Conservation (phyloP, 2,329 filamentous ascomycete species). For the Claviceps cyperi region DNA sequence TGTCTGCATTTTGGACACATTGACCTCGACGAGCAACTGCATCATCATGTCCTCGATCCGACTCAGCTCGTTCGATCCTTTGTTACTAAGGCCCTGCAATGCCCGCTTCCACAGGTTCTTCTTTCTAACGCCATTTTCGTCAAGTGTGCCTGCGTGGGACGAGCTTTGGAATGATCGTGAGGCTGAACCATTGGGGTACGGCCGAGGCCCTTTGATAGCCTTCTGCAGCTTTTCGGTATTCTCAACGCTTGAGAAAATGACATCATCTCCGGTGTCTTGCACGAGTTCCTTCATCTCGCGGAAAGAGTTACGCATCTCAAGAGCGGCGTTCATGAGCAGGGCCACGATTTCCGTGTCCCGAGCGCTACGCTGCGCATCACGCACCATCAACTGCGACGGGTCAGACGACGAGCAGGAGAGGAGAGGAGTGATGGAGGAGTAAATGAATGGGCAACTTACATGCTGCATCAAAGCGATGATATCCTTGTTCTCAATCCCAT, state of each 20-base stretch:
- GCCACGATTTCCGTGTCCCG: slow-evolving; percentile 93
- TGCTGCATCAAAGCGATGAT: slow-evolving; percentile 98
- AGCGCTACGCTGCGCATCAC: slow-evolving; percentile 90
- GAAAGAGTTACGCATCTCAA: slow-evolving; percentile 94
- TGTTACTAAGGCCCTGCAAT: slow-evolving; percentile 77
- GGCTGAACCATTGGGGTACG: slow-evolving; percentile 50
- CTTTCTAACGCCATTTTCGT: slow-evolving; percentile 58
- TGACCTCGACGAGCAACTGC: slow-evolving; percentile 82
- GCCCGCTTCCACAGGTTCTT: slow-evolving; percentile 89
- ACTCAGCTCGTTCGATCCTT: slow-evolving; percentile 73
- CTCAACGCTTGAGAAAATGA: slow-evolving; percentile 76
- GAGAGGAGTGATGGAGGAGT: not conserved
- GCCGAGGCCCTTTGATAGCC: slow-evolving; percentile 71
- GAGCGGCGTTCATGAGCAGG: slow-evolving; percentile 80
- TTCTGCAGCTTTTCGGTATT: slow-evolving; percentile 78
- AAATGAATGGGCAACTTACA: slow-evolving; percentile 29
- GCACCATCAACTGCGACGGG: slow-evolving; percentile 59
- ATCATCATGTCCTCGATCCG: slow-evolving; percentile 88
- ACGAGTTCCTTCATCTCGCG: slow-evolving; percentile 91
- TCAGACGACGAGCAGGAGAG: not conserved
- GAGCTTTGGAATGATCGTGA: slow-evolving; percentile 44
- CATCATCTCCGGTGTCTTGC: slow-evolving; percentile 66
- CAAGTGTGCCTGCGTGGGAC: slow-evolving; percentile 39
- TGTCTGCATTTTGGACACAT: slow-evolving; percentile 56
- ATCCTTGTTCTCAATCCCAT: slow-evolving; percentile 88